These are phyloP conservation scores for Wolfiporia cocos DNA, from an alignment of 1,284 basidiomycete genomes.

Conservation along the genomic window DNA sequence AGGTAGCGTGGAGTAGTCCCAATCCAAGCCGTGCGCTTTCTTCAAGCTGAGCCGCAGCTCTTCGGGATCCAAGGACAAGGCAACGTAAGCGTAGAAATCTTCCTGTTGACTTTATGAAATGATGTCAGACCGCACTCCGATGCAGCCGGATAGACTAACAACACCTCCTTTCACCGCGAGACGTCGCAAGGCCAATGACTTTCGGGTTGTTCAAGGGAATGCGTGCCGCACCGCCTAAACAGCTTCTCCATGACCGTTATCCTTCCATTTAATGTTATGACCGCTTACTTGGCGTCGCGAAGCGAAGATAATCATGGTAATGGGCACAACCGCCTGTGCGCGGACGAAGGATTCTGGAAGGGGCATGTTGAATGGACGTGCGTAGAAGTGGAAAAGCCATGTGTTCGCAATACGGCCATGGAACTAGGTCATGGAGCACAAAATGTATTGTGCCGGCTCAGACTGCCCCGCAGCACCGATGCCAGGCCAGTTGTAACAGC, in stretches of 20 bases:
- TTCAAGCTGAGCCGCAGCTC: constrained; percentile 66
- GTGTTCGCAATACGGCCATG: constrained; percentile 16
- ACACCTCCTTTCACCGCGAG: constrained; percentile 70
- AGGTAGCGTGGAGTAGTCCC: constrained; percentile 62
- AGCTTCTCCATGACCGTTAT: too few species aligned
- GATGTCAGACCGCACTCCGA: background rate
- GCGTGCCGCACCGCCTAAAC: constrained; percentile 31
- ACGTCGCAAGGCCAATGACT: constrained; percentile 70
- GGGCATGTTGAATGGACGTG: constrained; percentile 5
- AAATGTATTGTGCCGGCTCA: too few species aligned
- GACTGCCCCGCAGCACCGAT: too few species aligned
- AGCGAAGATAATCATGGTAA: constrained; percentile 70
- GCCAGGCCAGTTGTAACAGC: too few species aligned
- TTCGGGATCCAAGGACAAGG: constrained; percentile 66
- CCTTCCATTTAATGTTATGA: too few species aligned
- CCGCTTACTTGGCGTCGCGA: constrained; percentile 45
- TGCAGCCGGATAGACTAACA: background rate
- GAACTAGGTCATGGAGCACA: constrained; percentile 22
- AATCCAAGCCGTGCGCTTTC: constrained; percentile 56
- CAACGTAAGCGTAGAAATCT: constrained; percentile 74
- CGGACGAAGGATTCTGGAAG: constrained; percentile 6
- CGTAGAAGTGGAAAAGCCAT: constrained; percentile 23
- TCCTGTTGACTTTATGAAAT: constrained; percentile 59
- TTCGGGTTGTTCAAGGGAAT: constrained; percentile 42
- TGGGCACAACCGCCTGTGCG: constrained; percentile 8